A percentile compares a stretch with the other conserved stretches of the same genome.
phyloP scores from a whole-genome alignment of 176 grass and related monocot genomes.

The Triticum urartu region DNA sequence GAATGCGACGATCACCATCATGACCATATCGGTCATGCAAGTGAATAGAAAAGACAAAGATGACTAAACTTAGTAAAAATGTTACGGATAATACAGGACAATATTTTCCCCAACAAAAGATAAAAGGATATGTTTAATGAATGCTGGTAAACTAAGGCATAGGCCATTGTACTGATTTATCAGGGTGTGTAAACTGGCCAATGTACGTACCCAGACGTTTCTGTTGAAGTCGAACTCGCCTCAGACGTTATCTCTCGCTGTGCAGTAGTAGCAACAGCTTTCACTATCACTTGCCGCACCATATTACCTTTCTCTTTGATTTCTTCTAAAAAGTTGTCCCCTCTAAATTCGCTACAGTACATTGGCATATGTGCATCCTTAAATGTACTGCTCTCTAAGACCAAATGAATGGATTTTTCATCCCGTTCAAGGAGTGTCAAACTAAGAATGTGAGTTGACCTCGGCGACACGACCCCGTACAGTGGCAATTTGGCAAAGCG shows the following conservation, averaged over 20 bases:
- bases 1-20: background rate
- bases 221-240: background rate
- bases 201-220: background rate
- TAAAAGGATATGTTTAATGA: background rate
- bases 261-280: background rate
- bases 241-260: background rate
- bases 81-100: background rate
- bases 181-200: background rate
- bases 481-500: too few species aligned
- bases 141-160: background rate
- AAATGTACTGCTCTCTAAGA: background rate
- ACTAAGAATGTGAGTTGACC: too few species aligned
- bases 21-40: background rate
- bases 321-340: background rate
- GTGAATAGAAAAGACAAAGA: background rate
- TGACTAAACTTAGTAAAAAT: background rate
- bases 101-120: background rate
- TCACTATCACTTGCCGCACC: background rate
- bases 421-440: too few species aligned
- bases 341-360: background rate
- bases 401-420: too few species aligned
- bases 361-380: background rate
- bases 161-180: background rate
- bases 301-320: background rate
- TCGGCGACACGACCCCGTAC: too few species aligned